A percentile compares a stretch with the other conserved stretches of the same genome.
These are phyloP conservation scores for Lachancea cidri DNA, from an alignment of 805 yeast species.

Conservation along the genomic window DNA sequence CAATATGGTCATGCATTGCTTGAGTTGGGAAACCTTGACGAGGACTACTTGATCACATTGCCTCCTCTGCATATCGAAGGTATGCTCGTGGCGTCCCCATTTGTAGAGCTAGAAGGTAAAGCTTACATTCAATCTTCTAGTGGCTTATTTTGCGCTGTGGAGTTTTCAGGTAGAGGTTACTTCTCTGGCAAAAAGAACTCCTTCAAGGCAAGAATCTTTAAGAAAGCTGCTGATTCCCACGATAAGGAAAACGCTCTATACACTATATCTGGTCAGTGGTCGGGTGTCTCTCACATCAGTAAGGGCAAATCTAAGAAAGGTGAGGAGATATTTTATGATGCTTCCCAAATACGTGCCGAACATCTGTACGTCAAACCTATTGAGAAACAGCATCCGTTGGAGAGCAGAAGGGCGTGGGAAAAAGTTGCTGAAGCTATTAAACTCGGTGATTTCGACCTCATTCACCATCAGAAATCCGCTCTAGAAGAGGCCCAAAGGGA, in stretches of 20 bases:
- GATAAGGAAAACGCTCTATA: constrained; percentile 61
- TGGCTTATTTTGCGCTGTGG: constrained; percentile 70
- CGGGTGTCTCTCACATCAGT: constrained; percentile 61
- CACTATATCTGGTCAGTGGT: constrained; percentile 91
- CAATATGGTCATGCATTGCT: constrained; percentile 90
- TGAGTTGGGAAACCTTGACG: constrained; percentile 55
- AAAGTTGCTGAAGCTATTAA: constrained; percentile 85
- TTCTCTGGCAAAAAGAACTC: constrained; percentile 92
- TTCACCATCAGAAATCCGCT: constrained; percentile 66
- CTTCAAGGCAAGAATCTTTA: constrained; percentile 77
- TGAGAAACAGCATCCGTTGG: constrained; percentile 73
- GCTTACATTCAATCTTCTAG: constrained; percentile 77
- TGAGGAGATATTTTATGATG: constrained; percentile 59
- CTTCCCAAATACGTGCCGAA: constrained; percentile 45
- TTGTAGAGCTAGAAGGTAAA: constrained; percentile 87
- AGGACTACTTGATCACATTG: constrained; percentile 72
- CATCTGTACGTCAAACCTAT: constrained; percentile 72
- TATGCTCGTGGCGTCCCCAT: constrained; percentile 82
- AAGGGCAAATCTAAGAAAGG: constrained; percentile 46
- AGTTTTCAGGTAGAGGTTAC: constrained; percentile 89
- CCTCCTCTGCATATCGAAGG: constrained; percentile 97
- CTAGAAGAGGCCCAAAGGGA: constrained; percentile 86
- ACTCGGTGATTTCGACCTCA: constrained; percentile 66
- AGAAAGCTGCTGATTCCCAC: constrained; percentile 44
- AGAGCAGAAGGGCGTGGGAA: constrained; percentile 84